Evolutionary conservation across 1,284 basidiomycete species (phyloP).

Genomic region (Exobasidium rhododendri): DNA sequence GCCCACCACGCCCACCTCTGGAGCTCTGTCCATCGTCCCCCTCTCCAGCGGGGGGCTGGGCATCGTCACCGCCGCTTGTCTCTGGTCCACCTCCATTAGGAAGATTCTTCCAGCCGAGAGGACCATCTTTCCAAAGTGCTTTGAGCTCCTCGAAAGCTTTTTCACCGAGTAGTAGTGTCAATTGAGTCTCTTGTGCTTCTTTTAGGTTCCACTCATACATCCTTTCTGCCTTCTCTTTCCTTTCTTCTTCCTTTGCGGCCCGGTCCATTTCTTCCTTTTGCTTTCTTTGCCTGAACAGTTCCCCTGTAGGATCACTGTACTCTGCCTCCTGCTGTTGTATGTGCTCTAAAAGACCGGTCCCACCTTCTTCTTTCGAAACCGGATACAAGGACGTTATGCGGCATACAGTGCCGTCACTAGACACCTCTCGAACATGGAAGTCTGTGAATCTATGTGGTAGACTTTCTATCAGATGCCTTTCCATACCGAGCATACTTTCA

Average conservation of each 20-base stretch:
- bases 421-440: slow-evolving; percentile 27
- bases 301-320: slow-evolving; percentile 8
- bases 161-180: slow-evolving; percentile 13
- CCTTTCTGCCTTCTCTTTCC: not conserved
- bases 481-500: no score
- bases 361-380: slow-evolving; percentile 12
- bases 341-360: slow-evolving; percentile 9
- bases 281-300: slow-evolving; percentile 1
- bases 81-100: slow-evolving; percentile 68
- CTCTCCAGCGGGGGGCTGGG: slow-evolving; percentile 56
- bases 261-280: slow-evolving; percentile 13
- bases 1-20: slow-evolving; percentile 18
- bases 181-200: not conserved
- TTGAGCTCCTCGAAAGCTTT: slow-evolving; percentile 12
- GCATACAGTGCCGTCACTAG: slow-evolving; percentile 12
- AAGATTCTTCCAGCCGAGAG: slow-evolving; percentile 11
- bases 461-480: no score
- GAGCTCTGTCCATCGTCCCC: slow-evolving; percentile 8
- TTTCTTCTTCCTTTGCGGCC: slow-evolving; percentile 2
- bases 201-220: slow-evolving; percentile 2
- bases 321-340: slow-evolving; percentile 10
- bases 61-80: slow-evolving; percentile 71
- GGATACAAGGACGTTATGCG: slow-evolving; percentile 20
- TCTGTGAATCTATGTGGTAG: slow-evolving; percentile 18
- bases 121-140: slow-evolving; percentile 16